Conservation (phyloP, 2,329 filamentous ascomycete species). For the Zopfia rhizophila region DNA sequence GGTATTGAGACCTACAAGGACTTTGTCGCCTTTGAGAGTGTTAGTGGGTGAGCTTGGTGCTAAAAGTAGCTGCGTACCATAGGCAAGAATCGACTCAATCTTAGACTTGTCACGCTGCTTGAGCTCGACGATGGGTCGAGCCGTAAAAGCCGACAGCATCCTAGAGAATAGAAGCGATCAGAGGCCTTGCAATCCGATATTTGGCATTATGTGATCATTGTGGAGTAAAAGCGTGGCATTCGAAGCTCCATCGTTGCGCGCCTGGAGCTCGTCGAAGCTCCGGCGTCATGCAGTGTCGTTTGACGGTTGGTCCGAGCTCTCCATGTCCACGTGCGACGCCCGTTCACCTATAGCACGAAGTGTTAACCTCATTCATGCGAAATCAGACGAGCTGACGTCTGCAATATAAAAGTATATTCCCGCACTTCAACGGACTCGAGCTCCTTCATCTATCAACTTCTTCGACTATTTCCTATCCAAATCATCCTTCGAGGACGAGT, state of each 20-base stretch:
- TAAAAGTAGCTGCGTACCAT: constrained; percentile 72
- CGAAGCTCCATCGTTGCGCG: constrained; percentile 31
- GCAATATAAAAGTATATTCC: too few species aligned
- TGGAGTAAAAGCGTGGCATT: constrained; percentile 16
- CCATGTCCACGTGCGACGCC: neutral
- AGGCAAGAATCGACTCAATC: constrained; percentile 94
- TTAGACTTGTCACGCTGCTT: constrained; percentile 94
- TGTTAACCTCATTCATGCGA: too few species aligned
- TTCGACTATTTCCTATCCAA: too few species aligned
- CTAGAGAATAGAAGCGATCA: constrained; percentile 18
- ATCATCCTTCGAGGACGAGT: too few species aligned
- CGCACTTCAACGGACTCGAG: too few species aligned
- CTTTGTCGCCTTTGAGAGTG: constrained; percentile 74
- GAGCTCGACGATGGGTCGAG: constrained; percentile 96
- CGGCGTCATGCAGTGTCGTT: constrained; percentile 33
- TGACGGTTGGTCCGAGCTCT: neutral
- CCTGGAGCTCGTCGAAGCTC: constrained; percentile 22
- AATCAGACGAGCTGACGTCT: too few species aligned
- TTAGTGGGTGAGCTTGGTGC: too few species aligned
- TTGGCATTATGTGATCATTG: constrained; percentile 30
- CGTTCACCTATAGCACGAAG: too few species aligned
- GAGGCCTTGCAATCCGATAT: constrained; percentile 24
- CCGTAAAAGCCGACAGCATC: constrained; percentile 98
- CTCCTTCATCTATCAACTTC: too few species aligned
- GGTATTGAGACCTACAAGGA: constrained; percentile 91